Percentiles rank a stretch among this genome's conserved stretches.
Evolutionary conservation across 2,329 filamentous ascomycete genomes (phyloP).

Genomic region (Chrysoporthe deuterocubensis): DNA sequence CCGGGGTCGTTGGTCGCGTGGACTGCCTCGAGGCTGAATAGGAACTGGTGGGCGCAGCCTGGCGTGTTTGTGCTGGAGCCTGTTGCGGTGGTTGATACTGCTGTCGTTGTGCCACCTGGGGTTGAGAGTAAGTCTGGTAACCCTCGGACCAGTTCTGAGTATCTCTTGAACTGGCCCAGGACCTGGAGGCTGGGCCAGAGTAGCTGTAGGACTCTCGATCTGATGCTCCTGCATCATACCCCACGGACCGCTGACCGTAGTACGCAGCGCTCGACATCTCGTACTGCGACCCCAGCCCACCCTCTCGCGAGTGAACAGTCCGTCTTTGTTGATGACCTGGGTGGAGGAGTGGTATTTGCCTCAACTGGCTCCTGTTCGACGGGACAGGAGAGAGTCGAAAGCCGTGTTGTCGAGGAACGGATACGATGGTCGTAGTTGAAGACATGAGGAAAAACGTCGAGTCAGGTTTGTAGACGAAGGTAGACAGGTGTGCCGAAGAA

Average conservation of each 20-base stretch:
- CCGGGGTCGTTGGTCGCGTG: conserved; percentile 45
- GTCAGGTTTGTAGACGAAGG: conserved; percentile 7
- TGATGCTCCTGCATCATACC: conserved; percentile 22
- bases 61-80: conserved; percentile 13
- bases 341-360: conserved; percentile 7
- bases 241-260: conserved; percentile 27
- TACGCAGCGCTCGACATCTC: conserved; percentile 28
- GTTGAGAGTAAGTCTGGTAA: conserved; percentile 21
- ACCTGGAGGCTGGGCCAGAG: conserved; percentile 19
- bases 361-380: conserved; percentile 20
- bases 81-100: conserved; percentile 23
- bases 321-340: conserved; percentile 4
- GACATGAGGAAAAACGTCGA: conserved; percentile 21
- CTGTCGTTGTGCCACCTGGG: conserved; percentile 16
- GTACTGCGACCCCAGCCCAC: conserved; percentile 12
- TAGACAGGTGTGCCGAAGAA: background rate
- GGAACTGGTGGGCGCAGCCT: conserved; percentile 12
- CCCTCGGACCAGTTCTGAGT: conserved; percentile 20
- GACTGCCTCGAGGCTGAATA: conserved; percentile 38
- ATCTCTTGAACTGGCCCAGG: conserved; percentile 23
- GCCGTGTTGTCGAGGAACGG: conserved; percentile 22
- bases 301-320: background rate
- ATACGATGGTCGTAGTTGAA: conserved; percentile 23
- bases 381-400: conserved; percentile 23
- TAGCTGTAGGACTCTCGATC: conserved; percentile 20